Conservation (phyloP, 2,329 filamentous ascomycete genomes). For the Aspergillus sp. region DNA sequence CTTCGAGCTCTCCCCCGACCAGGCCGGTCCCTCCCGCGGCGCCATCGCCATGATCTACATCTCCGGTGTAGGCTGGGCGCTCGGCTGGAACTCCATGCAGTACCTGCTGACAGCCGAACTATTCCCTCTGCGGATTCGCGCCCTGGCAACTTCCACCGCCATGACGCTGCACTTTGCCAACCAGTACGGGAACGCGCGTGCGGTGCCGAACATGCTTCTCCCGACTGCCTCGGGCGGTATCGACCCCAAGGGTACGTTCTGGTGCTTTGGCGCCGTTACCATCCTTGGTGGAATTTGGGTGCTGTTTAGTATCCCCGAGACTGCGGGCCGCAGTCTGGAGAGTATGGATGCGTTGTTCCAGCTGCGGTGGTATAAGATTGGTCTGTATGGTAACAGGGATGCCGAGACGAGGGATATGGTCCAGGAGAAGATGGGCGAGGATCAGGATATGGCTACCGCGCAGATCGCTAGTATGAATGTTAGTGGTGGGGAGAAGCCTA, state of each 20-base stretch:
- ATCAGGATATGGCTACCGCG: slow-evolving; percentile 15
- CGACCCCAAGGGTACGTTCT: slow-evolving; percentile 68
- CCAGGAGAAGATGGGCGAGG: slow-evolving; percentile 30
- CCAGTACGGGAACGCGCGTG: slow-evolving; percentile 74
- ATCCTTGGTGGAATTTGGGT: slow-evolving; percentile 66
- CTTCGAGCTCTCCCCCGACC: slow-evolving; percentile 48
- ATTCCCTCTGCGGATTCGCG: slow-evolving; percentile 72
- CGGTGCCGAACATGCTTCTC: slow-evolving; percentile 73
- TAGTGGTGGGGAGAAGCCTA: slow-evolving; percentile 2
- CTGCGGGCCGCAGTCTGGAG: slow-evolving; percentile 56
- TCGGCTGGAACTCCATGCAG: slow-evolving; percentile 75
- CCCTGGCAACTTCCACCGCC: slow-evolving; percentile 67
- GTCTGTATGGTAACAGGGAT: slow-evolving; percentile 42
- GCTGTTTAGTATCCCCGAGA: slow-evolving; percentile 62
- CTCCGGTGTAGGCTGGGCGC: slow-evolving; percentile 67
- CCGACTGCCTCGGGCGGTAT: slow-evolving; percentile 36
- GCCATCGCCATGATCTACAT: slow-evolving; percentile 74
- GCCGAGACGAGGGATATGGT: slow-evolving; percentile 28
- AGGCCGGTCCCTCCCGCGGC: slow-evolving; percentile 58
- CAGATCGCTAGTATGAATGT: background rate
- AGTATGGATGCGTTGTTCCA: slow-evolving; percentile 71
- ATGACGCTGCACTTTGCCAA: slow-evolving; percentile 80
- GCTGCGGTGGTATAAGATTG: slow-evolving; percentile 74
- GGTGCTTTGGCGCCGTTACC: slow-evolving; percentile 71
- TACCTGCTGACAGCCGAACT: slow-evolving; percentile 77